phyloP scores from a whole-genome alignment of 768 basidiomycete genomes.

The Holtermannia corniformis region DNA sequence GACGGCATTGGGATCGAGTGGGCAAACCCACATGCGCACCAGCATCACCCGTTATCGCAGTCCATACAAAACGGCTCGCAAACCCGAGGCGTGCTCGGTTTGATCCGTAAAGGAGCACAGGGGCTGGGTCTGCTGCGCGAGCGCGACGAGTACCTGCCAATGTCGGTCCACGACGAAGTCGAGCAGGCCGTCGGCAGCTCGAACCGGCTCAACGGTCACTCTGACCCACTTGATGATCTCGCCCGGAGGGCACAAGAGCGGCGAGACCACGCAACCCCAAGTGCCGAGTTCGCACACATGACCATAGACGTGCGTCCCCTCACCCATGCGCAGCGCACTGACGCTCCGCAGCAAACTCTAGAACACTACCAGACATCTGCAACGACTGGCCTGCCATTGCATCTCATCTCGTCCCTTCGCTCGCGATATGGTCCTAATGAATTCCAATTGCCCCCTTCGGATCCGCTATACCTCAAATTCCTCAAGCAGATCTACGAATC shows the following conservation, averaged over 20 bases:
- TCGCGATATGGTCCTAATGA: slow-evolving; percentile 81
- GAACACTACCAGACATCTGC: slow-evolving; percentile 59
- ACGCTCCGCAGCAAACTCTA: slow-evolving; percentile 57
- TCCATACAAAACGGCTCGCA: too few species aligned
- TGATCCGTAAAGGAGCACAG: not conserved
- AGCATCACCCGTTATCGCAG: too few species aligned
- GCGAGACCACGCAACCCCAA: slow-evolving; percentile 32
- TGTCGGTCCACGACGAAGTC: not conserved
- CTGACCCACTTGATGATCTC: not conserved
- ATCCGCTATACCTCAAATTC: slow-evolving; percentile 76
- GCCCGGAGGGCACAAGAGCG: slow-evolving; percentile 4
- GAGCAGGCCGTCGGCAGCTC: not conserved
- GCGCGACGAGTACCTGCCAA: not conserved
- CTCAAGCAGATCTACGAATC: slow-evolving; percentile 92
- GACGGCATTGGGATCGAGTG: not conserved
- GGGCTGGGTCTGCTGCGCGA: not conserved
- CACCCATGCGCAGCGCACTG: not conserved
- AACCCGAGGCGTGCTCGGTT: not conserved
- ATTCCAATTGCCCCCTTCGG: slow-evolving; percentile 73
- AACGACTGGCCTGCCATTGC: slow-evolving; percentile 53
- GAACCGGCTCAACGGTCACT: not conserved
- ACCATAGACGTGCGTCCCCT: slow-evolving; percentile 26
- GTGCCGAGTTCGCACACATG: slow-evolving; percentile 34
- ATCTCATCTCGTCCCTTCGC: slow-evolving; percentile 57
- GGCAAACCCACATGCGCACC: not conserved